Evolutionary conservation across 768 basidiomycete genomes (phyloP), one percentile per base, ranked within the genome.

Genomic region (Serpula lacrymans): DNA sequence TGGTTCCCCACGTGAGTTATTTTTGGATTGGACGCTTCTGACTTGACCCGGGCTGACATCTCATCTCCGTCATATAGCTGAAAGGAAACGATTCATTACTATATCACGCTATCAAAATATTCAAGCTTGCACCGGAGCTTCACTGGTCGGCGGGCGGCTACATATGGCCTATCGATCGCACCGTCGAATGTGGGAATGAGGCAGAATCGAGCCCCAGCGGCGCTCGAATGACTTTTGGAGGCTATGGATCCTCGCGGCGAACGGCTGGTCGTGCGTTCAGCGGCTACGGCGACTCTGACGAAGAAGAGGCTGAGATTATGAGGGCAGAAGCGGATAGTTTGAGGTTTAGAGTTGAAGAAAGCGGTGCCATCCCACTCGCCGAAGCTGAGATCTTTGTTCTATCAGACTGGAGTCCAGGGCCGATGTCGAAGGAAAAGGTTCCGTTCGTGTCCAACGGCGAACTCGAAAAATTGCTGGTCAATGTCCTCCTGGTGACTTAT

Each of bases 141-240:
- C 84, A 84, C 44, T 90, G 85, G 82, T 78, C 81, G 13, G 88
- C 88, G 23, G 87, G 86, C 2, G 86, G 86, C 14, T 88, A 84
- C 57, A 70, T 90, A 46, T 90, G 88, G 88, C 80, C 86, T 1
- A 69, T 77, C 18, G 82, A 85, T 51, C 75, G 77, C 37, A 73
- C 76, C 1, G 81, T 88, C 14, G 84, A 88, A 52, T 72, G 76
- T 41, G 70, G 70, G 27, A 67, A 66, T 37, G 77, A 80, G 27
- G 60, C 68, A 41, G 46, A 49, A 6, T 62, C 65, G 3, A 51
- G 53, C 1, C 52, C 58, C n/a, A 50, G 43, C 16, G 37, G 43
- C 0, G 30, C 45, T 5, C 41, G 46, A 18, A 55, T 58, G 54
- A 37, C 44, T 6, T 63, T 59, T 29, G 14, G 46, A 5, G 54